Base-by-base conservation (phyloP, 2,329 filamentous ascomycete species). In the Cercospora beticola region DNA sequence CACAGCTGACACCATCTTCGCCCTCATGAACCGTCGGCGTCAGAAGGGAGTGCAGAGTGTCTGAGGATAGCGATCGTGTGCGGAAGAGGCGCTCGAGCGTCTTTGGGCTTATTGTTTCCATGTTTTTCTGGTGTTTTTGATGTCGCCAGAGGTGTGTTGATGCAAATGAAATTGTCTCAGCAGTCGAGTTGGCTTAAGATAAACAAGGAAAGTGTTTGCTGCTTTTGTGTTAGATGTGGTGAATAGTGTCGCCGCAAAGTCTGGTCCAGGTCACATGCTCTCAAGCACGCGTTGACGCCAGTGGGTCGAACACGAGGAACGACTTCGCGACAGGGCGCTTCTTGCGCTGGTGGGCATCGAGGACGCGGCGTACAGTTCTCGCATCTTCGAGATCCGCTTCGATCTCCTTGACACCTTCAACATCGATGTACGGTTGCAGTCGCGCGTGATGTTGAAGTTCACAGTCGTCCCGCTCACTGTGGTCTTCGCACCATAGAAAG, bases 401-500 rank as follows among this genome's bases (percentile, higher is more conserved):
- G 8, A 65, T 65, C 28, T 54, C 36, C 31, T 58, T 59, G 23
- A 65, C 31, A n/a, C 54, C 54, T 59, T 58, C 52, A 16, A 65
- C 12, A 14, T 65, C 18, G 9, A 65, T 46, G 33, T 58, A 58
- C 5, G 62, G 62, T 14, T 59, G 52, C 33, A 59, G 52, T 31
- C 52, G 31, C 18, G 62, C 21, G 12, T 58, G 62, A 6, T 54
- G 52, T 12, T 33, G n/a, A 5, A 33, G 33, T 28, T 49, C 36
- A 26, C 26, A 21, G 5, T 46, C 52, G 23, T 65, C 52, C 26
- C 8, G 52, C 7, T 43, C 31, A 54, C 52, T 57, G 21, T 65
- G 52, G 14, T 65, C 36, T 36, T 68, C 62, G 57, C 26, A 62
- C 66, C 66, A 68, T 3, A 68, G 62, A 12, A 61, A 60, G 40